phyloP scores from a whole-genome alignment of 352 stramenopile species.

The Aphanomyces cochlioides region DNA sequence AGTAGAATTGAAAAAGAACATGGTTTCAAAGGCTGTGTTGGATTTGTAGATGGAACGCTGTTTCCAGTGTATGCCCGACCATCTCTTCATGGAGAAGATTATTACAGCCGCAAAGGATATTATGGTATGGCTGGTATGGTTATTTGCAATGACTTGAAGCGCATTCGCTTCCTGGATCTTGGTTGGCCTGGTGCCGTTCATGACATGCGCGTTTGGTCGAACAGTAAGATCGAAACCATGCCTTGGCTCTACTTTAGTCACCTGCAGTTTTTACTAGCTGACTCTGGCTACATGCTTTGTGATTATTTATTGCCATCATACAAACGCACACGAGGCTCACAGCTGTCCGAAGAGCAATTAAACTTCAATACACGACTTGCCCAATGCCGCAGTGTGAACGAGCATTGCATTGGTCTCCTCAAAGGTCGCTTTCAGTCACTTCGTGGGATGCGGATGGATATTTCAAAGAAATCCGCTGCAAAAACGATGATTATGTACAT shows the following conservation, averaged over 20 bases:
- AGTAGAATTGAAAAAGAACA: background rate
- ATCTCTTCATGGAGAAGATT: constrained; percentile 19
- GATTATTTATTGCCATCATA: constrained; percentile 9
- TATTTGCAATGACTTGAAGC: constrained; percentile 10
- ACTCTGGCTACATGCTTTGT: background rate
- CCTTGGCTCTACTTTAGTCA: background rate
- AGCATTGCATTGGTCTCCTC: constrained; percentile 21
- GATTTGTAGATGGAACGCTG: constrained; percentile 20
- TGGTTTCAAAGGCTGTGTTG: constrained; percentile 5
- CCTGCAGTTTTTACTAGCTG: constrained; percentile 5
- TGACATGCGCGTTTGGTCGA: constrained; percentile 17
- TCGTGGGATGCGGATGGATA: too few species aligned
- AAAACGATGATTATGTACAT: too few species aligned
- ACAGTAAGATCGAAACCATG: background rate
- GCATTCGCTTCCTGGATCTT: constrained; percentile 10
- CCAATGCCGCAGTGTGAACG: too few species aligned
- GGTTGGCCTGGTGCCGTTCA: constrained; percentile 5
- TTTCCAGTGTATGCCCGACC: constrained; percentile 20
- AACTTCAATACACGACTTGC: constrained; percentile 12
- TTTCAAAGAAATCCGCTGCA: too few species aligned
- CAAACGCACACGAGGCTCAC: background rate
- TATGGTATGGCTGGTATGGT: constrained; percentile 18
- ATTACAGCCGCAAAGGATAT: constrained; percentile 14
- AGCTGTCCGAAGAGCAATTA: background rate
- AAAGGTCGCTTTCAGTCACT: constrained; percentile 24